These are phyloP conservation scores for Boletus rex-veris DNA, from an alignment of 768 basidiomycete genomes.

Conservation along the genomic window DNA sequence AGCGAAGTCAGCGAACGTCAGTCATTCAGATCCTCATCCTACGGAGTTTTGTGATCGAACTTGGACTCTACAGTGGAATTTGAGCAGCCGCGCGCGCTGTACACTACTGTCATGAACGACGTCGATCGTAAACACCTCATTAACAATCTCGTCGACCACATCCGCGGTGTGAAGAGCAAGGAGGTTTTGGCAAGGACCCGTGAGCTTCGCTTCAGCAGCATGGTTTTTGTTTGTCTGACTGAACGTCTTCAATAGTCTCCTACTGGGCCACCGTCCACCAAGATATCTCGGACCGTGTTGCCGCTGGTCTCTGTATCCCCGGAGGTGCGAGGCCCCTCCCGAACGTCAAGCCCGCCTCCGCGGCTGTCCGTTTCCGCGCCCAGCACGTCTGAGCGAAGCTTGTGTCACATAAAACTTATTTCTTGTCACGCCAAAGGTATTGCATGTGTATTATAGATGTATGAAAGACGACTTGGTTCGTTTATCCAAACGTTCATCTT, in stretches of 20 bases:
- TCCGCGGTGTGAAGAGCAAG: conserved; percentile 55
- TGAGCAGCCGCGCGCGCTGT: conserved; percentile 75
- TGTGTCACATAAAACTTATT: not conserved
- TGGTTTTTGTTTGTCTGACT: not conserved
- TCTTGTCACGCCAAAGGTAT: not conserved
- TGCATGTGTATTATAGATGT: conserved; percentile 5
- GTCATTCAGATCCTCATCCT: conserved; percentile 26
- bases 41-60: not conserved
- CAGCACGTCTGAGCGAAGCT: conserved; percentile 2
- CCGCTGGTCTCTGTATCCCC: conserved; percentile 64
- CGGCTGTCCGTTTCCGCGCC: conserved; percentile 51
- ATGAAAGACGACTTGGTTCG: not conserved
- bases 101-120: conserved; percentile 64
- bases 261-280: conserved; percentile 81
- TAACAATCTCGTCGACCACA: conserved; percentile 62
- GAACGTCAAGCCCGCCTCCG: conserved; percentile 51
- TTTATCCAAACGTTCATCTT: not conserved
- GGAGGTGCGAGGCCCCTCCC: conserved; percentile 51
- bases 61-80: conserved; percentile 59
- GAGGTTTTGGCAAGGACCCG: conserved; percentile 63
- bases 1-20: conserved; percentile 77
- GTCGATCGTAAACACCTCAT: conserved; percentile 58
- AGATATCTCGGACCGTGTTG: conserved; percentile 69
- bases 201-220: conserved; percentile 35
- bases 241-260: conserved; percentile 44